These are phyloP conservation scores for Ceriops zippeliana DNA, from an alignment of 345 rosid species.

Conservation along the genomic window DNA sequence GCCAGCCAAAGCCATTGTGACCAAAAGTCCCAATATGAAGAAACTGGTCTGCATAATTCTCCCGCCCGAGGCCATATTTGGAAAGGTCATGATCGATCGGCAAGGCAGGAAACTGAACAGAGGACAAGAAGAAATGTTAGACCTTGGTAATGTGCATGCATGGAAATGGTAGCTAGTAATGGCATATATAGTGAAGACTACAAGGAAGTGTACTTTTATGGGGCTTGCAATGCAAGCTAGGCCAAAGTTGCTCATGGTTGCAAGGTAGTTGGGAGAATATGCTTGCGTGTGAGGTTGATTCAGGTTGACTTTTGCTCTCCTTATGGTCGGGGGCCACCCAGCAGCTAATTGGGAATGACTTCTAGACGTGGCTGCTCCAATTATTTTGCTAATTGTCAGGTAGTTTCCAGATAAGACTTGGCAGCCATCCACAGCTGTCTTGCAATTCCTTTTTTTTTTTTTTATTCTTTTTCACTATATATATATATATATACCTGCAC, in stretches of 20 bases:
- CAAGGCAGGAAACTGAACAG: background rate
- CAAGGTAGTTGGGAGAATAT: constrained; percentile 1
- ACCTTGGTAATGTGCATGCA: background rate
- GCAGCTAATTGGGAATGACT: background rate
- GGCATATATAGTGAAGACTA: background rate
- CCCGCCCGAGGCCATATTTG: background rate
- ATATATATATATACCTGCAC: too few species aligned
- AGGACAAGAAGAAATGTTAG: background rate
- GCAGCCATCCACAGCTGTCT: too few species aligned
- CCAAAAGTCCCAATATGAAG: background rate
- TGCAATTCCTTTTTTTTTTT: too few species aligned
- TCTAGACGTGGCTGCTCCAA: background rate
- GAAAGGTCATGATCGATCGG: background rate
- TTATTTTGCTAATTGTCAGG: background rate
- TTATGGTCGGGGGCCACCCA: background rate
- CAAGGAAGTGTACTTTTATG: background rate
- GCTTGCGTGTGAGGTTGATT: background rate
- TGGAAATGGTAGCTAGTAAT: background rate
- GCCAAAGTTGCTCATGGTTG: too few species aligned
- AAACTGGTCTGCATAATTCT: background rate
- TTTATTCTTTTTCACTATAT: too few species aligned
- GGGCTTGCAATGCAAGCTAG: background rate
- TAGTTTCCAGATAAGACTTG: too few species aligned
- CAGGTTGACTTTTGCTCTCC: background rate
- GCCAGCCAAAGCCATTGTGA: background rate